These are phyloP conservation scores for Fusarium brevicatenulatum DNA, from an alignment of 2,329 filamentous ascomycete species.

Conservation along the genomic window DNA sequence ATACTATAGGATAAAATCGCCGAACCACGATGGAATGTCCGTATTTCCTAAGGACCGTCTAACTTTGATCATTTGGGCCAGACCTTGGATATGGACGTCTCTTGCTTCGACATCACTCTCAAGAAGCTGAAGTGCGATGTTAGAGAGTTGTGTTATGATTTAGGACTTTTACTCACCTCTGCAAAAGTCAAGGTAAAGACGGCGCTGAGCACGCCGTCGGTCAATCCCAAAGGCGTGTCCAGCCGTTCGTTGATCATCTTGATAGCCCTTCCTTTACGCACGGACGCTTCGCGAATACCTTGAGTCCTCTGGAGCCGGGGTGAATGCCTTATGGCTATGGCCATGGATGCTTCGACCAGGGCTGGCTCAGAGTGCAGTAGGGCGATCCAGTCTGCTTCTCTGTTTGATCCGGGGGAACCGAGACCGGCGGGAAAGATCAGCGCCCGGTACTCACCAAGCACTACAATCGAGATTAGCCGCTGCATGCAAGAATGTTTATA, in stretches of 20 bases:
- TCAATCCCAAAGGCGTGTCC: neutral
- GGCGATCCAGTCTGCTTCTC: conserved; percentile 22
- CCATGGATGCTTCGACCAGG: conserved; percentile 39
- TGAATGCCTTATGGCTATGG: conserved; percentile 25
- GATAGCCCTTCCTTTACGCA: conserved; percentile 26
- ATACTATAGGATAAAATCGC: conserved; percentile 17
- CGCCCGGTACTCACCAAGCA: conserved; percentile 6
- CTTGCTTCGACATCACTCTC: conserved; percentile 15
- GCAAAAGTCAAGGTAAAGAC: conserved; percentile 35
- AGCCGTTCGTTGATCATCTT: conserved; percentile 26
- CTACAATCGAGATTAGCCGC: neutral
- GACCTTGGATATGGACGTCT: conserved; percentile 22
- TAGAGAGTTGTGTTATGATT: accelerated
- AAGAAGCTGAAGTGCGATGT: conserved; percentile 14
- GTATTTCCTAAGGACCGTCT: conserved; percentile 1
- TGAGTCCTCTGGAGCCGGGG: neutral
- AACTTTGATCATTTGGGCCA: conserved; percentile 16
- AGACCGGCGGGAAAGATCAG: neutral
- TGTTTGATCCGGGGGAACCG: neutral
- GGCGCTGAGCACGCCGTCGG: conserved; percentile 33
- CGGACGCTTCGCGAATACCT: neutral
- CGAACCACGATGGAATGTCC: conserved; percentile 3
- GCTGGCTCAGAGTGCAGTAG: conserved; percentile 40
- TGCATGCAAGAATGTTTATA: accelerated
- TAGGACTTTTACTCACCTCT: neutral